Conservation (phyloP, 2,329 filamentous ascomycete species). For the Penicillium sumatraense region DNA sequence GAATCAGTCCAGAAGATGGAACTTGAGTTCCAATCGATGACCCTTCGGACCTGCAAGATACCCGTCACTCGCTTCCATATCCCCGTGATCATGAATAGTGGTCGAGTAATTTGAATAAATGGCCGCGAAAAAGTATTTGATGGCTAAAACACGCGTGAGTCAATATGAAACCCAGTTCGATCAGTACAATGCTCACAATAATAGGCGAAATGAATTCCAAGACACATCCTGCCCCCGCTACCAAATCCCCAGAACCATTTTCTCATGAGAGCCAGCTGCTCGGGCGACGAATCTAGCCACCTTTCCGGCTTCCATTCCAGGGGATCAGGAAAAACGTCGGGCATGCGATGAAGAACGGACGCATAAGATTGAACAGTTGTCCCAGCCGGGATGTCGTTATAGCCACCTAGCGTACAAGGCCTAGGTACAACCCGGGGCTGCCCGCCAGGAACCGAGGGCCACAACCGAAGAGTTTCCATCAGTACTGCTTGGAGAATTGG, state of each 20-base stretch:
- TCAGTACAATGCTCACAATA: not conserved
- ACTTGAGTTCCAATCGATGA: not conserved
- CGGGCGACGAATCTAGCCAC: not conserved
- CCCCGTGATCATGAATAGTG: conserved; percentile 1
- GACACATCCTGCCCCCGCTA: conserved; percentile 4
- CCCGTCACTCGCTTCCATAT: not conserved
- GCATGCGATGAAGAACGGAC: not conserved
- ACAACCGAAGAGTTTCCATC: conserved; percentile 5
- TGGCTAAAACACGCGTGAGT: not conserved
- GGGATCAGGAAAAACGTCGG: not conserved
- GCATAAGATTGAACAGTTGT: conserved; percentile 5
- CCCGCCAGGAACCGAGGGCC: conserved; percentile 2
- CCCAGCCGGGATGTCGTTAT: not conserved
- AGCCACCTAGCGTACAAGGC: not conserved
- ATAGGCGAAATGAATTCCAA: conserved; percentile 2
- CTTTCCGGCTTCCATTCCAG: not conserved
- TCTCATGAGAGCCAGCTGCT: not conserved
- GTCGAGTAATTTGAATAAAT: conserved; percentile 1
- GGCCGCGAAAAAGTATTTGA: not conserved
- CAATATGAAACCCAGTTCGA: not conserved
- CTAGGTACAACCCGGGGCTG: not conserved
- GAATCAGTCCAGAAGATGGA: not conserved
- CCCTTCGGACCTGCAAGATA: not conserved
- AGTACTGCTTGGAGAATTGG: not conserved
- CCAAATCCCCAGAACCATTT: conserved; percentile 5